phyloP scores from a whole-genome alignment of 306 rosid genomes.

The Delonix regia region DNA sequence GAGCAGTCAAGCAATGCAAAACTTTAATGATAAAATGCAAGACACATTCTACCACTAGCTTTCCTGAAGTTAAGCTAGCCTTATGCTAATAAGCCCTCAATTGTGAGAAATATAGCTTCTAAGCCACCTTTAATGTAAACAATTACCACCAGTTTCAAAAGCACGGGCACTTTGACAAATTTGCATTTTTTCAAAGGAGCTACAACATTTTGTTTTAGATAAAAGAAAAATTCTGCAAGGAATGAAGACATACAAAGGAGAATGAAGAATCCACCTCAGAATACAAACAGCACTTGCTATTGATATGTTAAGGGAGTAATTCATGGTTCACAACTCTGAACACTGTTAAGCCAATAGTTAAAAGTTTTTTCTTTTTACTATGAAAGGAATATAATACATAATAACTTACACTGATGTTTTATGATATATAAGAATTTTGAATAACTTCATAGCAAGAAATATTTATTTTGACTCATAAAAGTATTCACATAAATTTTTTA shows the following conservation, averaged over 20 bases:
- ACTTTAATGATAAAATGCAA: conserved; percentile 10
- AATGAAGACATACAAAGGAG: neutral
- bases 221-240: neutral
- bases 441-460: neutral
- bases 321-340: neutral
- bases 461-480: neutral
- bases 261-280: neutral
- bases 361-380: no score
- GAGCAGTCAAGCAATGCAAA: neutral
- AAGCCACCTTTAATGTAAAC: conserved; percentile 6
- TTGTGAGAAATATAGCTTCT: neutral
- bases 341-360: neutral
- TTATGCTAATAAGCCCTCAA: conserved; percentile 1
- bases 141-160: conserved; percentile 1
- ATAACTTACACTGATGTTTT: neutral
- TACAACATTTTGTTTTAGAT: neutral
- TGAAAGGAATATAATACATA: no score
- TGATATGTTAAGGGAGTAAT: neutral
- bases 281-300: neutral
- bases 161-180: neutral
- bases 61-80: neutral
- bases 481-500: no score
- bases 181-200: neutral
- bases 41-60: neutral
- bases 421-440: neutral